Conservation (phyloP, 177 flowering plant species). For the Vitis hybrid region DNA sequence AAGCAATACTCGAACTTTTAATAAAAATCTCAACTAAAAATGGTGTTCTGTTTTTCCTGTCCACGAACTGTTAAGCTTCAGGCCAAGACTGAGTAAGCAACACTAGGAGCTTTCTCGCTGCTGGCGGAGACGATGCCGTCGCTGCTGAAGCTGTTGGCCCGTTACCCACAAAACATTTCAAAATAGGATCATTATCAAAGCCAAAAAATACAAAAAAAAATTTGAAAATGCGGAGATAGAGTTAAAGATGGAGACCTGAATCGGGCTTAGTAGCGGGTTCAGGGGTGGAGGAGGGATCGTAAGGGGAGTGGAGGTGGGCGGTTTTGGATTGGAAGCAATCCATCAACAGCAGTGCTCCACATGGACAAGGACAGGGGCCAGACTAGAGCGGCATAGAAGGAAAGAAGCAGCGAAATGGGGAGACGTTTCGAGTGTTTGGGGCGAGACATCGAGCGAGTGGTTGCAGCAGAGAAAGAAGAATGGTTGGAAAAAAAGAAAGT, state of each 20-base stretch:
- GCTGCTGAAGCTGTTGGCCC: slow-evolving; percentile 32
- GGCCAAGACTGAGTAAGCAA: slow-evolving; percentile 47
- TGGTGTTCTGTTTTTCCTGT: neutral
- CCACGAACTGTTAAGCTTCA: slow-evolving; percentile 36
- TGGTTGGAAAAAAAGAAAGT: neutral
- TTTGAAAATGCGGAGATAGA: slow-evolving; percentile 6
- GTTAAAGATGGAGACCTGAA: slow-evolving; percentile 11
- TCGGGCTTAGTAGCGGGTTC: slow-evolving; percentile 5
- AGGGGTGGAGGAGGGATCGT: slow-evolving; percentile 12
- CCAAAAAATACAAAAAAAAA: neutral
- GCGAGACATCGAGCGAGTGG: too few relatives aligned
- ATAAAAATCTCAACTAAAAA: too few relatives aligned
- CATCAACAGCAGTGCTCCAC: slow-evolving; percentile 8
- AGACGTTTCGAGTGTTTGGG: neutral
- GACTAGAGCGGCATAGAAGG: neutral
- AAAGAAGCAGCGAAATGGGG: neutral
- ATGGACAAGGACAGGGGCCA: too few relatives aligned
- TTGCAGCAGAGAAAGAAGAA: neutral
- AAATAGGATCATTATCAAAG: neutral
- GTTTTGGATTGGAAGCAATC: slow-evolving; percentile 29
- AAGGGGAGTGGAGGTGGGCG: slow-evolving; percentile 24
- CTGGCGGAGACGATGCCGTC: slow-evolving; percentile 43
- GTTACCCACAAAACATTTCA: neutral
- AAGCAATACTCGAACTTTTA: too few relatives aligned
- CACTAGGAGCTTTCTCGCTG: slow-evolving; percentile 45